These are phyloP conservation scores for Patellifolia procumbens DNA, from an alignment of 179 eudicot genomes.

Conservation along the genomic window DNA sequence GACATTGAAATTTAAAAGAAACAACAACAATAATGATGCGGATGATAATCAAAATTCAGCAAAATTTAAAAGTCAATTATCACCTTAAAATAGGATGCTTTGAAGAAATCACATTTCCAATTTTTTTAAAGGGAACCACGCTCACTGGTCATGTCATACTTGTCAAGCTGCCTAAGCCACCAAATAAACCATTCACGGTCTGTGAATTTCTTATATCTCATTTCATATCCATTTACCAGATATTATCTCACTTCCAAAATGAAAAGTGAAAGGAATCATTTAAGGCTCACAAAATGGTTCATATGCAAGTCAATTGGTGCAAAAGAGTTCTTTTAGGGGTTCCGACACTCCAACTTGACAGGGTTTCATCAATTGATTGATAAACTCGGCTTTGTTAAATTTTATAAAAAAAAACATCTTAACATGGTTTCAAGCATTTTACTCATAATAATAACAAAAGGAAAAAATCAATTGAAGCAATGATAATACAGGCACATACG, in stretches of 20 bases:
- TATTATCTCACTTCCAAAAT: not conserved
- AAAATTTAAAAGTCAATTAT: not conserved
- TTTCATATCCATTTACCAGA: not conserved
- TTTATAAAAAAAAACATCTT: not conserved
- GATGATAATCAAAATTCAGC: not conserved
- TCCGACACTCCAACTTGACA: not conserved
- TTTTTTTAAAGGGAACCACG: not conserved
- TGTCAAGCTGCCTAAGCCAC: not conserved
- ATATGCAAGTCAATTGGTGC: not conserved
- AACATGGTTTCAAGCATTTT: not conserved
- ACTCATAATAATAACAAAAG: not conserved
- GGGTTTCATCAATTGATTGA: not conserved
- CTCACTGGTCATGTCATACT: not conserved
- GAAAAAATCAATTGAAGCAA: not conserved
- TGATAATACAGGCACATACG: not conserved
- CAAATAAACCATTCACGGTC: not conserved
- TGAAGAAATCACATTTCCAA: not conserved
- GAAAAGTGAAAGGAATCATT: not conserved
- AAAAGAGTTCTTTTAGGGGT: not conserved
- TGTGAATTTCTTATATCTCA: not conserved
- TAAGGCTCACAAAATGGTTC: not conserved
- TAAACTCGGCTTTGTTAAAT: not conserved
- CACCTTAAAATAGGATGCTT: not conserved
- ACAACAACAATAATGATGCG: not conserved
- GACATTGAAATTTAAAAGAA: conserved; percentile 3